Conservation (phyloP, 169 alveolate species). For the Plasmodium gallinaceum region DNA sequence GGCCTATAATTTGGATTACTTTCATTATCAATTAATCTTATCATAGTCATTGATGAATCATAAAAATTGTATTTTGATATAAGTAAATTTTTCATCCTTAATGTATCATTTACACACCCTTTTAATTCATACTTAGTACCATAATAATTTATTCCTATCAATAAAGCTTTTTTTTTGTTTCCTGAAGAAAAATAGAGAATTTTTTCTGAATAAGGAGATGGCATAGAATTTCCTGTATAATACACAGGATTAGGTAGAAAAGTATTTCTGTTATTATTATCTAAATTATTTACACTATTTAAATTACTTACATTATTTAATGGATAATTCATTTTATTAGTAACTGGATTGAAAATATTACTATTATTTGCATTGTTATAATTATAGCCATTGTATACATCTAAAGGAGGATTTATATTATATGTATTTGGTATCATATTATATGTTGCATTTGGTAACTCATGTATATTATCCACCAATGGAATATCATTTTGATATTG, state of each 20-base stretch:
- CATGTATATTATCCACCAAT: neutral
- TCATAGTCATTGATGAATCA: slow-evolving; percentile 53
- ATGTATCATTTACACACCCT: slow-evolving; percentile 84
- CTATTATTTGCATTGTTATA: neutral
- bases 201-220: slow-evolving; percentile 42
- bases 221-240: neutral
- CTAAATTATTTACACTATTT: neutral
- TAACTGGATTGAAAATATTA: neutral
- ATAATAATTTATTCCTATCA: slow-evolving; percentile 83
- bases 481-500: neutral
- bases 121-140: slow-evolving; percentile 80
- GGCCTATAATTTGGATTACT: slow-evolving; percentile 44
- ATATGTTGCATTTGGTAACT: neutral
- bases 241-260: neutral
- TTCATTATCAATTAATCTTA: slow-evolving; percentile 46
- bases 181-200: slow-evolving; percentile 25
- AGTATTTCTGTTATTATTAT: neutral
- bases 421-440: neutral
- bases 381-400: neutral
- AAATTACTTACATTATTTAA: neutral
- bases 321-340: neutral
- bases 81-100: slow-evolving; percentile 78
- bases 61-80: slow-evolving; percentile 45
- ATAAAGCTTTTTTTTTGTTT: slow-evolving; percentile 78
- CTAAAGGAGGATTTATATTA: neutral